Percentiles rank a stretch among this genome's conserved stretches.
phyloP scores from a whole-genome alignment of 129 eudicot genomes.

The Escallonia herrerae region DNA sequence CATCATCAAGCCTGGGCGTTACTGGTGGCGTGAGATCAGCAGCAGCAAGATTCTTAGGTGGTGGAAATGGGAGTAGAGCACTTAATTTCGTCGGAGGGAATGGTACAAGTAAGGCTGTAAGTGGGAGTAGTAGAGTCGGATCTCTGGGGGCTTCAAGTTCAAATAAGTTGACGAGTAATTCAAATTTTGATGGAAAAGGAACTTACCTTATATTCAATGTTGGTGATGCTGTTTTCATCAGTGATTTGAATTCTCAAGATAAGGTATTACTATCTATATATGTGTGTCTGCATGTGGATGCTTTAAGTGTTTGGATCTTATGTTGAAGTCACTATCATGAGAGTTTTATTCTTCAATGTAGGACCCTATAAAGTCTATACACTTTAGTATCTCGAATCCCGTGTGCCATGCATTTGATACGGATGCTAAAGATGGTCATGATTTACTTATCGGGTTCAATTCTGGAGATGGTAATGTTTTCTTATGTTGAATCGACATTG shows the following conservation, averaged over 20 bases:
- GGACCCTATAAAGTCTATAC: constrained; percentile 92
- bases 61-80: constrained; percentile 75
- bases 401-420: constrained; percentile 88
- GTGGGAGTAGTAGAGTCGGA: constrained; percentile 54
- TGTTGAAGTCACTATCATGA: constrained; percentile 17
- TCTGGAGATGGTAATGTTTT: constrained; percentile 81
- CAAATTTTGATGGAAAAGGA: constrained; percentile 84
- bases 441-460: constrained; percentile 81
- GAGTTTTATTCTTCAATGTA: constrained; percentile 31
- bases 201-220: constrained; percentile 88
- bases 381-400: constrained; percentile 87
- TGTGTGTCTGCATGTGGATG: not conserved
- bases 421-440: constrained; percentile 97
- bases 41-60: constrained; percentile 80
- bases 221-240: constrained; percentile 76
- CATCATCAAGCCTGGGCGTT: constrained; percentile 74
- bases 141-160: constrained; percentile 56
- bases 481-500: not conserved
- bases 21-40: constrained; percentile 83
- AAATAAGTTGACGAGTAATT: constrained; percentile 36
- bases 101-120: constrained; percentile 58
- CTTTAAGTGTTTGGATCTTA: not conserved
- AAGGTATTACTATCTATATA: constrained; percentile 42
- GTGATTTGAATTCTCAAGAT: constrained; percentile 89
- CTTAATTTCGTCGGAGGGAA: constrained; percentile 92